A percentile compares a stretch with the other conserved stretches of the same genome.
Evolutionary conservation across 2,329 filamentous ascomycete species (phyloP).

Genomic region (Cladophialophora immunda): DNA sequence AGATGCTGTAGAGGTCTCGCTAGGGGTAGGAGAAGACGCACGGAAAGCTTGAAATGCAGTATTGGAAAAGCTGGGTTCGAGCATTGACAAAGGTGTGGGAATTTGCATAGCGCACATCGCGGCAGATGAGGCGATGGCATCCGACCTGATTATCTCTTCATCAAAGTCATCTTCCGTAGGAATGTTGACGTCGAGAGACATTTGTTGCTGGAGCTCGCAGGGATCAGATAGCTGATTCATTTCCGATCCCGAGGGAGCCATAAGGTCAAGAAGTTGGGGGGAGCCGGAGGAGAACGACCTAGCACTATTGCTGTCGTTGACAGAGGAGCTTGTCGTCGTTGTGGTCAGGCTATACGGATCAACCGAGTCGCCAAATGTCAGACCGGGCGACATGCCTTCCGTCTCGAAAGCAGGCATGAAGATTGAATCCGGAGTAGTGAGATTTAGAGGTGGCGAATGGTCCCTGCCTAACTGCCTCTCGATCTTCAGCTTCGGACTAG

Average conservation of each 20-base stretch:
- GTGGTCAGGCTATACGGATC: conserved; percentile 49
- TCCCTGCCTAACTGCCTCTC: background rate
- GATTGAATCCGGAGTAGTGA: conserved; percentile 25
- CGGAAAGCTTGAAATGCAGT: conserved; percentile 31
- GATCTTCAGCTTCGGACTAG: conserved; percentile 15
- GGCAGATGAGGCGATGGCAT: conserved; percentile 27
- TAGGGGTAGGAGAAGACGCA: conserved; percentile 46
- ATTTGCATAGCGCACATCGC: conserved; percentile 20
- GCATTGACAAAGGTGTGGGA: conserved; percentile 13
- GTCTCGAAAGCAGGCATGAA: conserved; percentile 32
- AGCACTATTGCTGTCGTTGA: conserved; percentile 43
- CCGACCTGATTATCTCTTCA: conserved; percentile 62
- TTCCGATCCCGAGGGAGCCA: conserved; percentile 57
- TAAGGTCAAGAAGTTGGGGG: conserved; percentile 58
- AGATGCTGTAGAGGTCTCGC: conserved; percentile 46
- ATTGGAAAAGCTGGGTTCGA: conserved; percentile 5
- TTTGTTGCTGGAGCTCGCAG: conserved; percentile 42
- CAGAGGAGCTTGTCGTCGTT: conserved; percentile 42
- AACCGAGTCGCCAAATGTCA: conserved; percentile 25
- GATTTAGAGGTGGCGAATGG: conserved; percentile 15
- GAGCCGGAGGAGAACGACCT: conserved; percentile 53
- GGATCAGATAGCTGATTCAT: conserved; percentile 52
- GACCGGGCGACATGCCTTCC: conserved; percentile 26
- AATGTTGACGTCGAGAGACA: conserved; percentile 41
- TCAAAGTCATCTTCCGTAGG: conserved; percentile 61